These are phyloP conservation scores for Diversispora epigaea DNA, from an alignment of 192 early-diverging fungal genomes.

Conservation along the genomic window DNA sequence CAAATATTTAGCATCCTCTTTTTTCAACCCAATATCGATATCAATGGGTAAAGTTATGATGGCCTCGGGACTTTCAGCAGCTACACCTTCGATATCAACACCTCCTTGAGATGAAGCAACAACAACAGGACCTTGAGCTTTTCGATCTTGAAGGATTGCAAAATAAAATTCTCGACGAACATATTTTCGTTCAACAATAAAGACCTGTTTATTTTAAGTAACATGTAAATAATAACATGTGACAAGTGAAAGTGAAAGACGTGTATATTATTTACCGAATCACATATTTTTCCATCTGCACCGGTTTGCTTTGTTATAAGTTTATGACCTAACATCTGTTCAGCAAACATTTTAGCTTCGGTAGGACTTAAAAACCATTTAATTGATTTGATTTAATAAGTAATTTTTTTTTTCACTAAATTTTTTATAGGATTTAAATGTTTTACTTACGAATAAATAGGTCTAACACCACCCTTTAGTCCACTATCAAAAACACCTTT, in stretches of 20 bases:
- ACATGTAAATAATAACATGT: neutral
- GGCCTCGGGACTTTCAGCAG: constrained; percentile 92
- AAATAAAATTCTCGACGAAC: constrained; percentile 99
- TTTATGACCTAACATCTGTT: constrained; percentile 96
- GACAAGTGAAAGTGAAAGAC: neutral
- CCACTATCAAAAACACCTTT: constrained; percentile 97
- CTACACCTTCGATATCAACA: constrained; percentile 97
- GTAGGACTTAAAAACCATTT: constrained; percentile 59
- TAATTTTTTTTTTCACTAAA: neutral
- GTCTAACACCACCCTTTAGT: constrained; percentile 93
- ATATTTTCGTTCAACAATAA: constrained; percentile 94
- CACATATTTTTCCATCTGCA: constrained; percentile 89
- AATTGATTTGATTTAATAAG: constrained; percentile 25
- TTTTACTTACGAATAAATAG: constrained; percentile 80
- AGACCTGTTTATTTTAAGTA: constrained; percentile 54
- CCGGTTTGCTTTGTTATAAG: constrained; percentile 99
- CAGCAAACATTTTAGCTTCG: constrained; percentile 84
- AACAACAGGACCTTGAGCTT: constrained; percentile 90
- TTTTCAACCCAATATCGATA: constrained; percentile 78
- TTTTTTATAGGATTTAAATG: neutral
- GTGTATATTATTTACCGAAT: constrained; percentile 51
- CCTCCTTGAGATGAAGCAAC: constrained; percentile 97
- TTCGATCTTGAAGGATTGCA: constrained; percentile 97
- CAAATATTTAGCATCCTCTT: constrained; percentile 71
- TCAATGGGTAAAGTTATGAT: constrained; percentile 91